These are phyloP conservation scores for Geotrichum histeridarum DNA, from an alignment of 1,139 yeast species.

Conservation along the genomic window DNA sequence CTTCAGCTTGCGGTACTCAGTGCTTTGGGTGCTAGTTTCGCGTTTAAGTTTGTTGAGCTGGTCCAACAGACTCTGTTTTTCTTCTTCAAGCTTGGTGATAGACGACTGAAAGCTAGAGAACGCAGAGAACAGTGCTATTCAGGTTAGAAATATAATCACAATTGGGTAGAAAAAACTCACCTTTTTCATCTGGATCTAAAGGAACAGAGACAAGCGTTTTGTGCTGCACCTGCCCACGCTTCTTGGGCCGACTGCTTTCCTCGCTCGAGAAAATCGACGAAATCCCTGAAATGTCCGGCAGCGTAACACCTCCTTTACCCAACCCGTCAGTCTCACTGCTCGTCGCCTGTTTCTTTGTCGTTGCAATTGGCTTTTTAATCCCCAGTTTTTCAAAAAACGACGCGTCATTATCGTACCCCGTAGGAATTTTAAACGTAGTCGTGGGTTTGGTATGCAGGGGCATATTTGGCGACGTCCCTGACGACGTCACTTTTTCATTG, in stretches of 20 bases:
- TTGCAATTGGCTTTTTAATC: conserved; percentile 6
- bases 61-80: conserved; percentile 19
- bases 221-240: conserved; percentile 21
- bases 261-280: conserved; percentile 28
- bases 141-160: conserved; percentile 9
- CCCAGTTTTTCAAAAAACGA: conserved; percentile 22
- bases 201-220: conserved; percentile 30
- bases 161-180: conserved; percentile 3
- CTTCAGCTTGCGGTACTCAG: conserved; percentile 20
- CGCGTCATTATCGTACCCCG: conserved; percentile 27
- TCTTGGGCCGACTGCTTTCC: conserved; percentile 17
- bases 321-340: conserved; percentile 5
- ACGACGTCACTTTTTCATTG: conserved; percentile 20
- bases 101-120: conserved; percentile 28
- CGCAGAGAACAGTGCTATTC: conserved; percentile 26
- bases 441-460: not conserved
- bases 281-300: conserved; percentile 30
- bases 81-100: conserved; percentile 26
- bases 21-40: conserved; percentile 19
- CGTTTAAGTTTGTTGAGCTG: conserved; percentile 14
- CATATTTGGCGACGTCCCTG: conserved; percentile 13
- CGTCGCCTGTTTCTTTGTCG: conserved; percentile 5
- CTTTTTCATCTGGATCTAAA: conserved; percentile 30
- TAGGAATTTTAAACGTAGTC: conserved; percentile 24
- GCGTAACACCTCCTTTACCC: not conserved